phyloP scores from a whole-genome alignment of 352 stramenopile species.

The Globisporangium abappressorium region DNA sequence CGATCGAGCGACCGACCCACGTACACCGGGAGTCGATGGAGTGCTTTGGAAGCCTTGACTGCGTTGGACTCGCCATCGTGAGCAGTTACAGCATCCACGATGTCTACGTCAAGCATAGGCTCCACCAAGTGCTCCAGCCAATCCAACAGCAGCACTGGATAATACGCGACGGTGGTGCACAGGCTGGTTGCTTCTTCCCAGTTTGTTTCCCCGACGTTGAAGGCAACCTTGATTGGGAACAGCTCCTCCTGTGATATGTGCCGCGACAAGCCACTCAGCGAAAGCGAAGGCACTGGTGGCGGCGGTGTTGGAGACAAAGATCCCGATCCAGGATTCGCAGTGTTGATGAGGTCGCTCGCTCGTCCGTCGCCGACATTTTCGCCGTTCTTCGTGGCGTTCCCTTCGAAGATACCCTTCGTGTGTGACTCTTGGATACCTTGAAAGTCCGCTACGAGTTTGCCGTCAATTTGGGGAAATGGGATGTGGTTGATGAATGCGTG shows the following conservation, averaged over 20 bases:
- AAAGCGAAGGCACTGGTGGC: slow-evolving; percentile 24
- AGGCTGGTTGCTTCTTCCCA: slow-evolving; percentile 40
- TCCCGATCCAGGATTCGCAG: background rate
- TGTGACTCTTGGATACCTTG: slow-evolving; percentile 23
- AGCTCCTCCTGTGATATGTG: slow-evolving; percentile 37
- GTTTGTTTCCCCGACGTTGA: slow-evolving; percentile 75
- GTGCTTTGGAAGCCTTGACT: slow-evolving; percentile 28
- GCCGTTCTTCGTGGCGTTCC: slow-evolving; percentile 8
- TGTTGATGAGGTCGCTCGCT: slow-evolving; percentile 2
- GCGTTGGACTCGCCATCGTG: slow-evolving; percentile 15
- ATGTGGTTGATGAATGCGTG: slow-evolving; percentile 23
- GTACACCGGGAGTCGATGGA: slow-evolving; percentile 57
- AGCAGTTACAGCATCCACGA: slow-evolving; percentile 30
- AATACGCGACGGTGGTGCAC: slow-evolving; percentile 22
- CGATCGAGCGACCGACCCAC: slow-evolving; percentile 62
- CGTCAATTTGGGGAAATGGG: slow-evolving; percentile 13
- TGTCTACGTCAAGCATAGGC: slow-evolving; percentile 38
- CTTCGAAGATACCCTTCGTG: slow-evolving; percentile 26
- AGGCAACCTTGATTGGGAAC: slow-evolving; percentile 68
- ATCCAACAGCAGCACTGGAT: slow-evolving; percentile 61
- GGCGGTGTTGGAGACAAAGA: slow-evolving; percentile 7
- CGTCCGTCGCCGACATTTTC: background rate
- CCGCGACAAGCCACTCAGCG: slow-evolving; percentile 5
- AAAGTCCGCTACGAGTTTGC: slow-evolving; percentile 8
- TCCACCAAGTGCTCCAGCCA: slow-evolving; percentile 78